phyloP scores from a whole-genome alignment of 2,329 filamentous ascomycete species.

The Cordyceps cicadae region DNA sequence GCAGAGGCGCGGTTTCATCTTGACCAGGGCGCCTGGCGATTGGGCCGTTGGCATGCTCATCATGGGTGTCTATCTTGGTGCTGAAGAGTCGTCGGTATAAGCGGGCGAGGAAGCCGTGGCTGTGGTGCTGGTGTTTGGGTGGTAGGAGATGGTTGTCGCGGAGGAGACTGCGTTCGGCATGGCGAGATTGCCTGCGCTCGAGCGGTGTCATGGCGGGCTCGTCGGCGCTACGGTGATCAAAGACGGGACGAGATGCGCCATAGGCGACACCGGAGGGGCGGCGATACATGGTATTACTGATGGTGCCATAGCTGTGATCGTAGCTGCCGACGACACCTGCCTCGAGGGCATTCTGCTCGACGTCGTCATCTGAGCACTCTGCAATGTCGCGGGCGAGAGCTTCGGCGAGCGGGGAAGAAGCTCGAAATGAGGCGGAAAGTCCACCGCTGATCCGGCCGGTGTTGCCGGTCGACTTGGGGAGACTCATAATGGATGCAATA shows the following conservation, averaged over 20 bases:
- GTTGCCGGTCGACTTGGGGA: conserved; percentile 11
- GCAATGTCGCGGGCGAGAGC: conserved; percentile 59
- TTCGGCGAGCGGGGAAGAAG: conserved; percentile 58
- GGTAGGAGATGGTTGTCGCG: conserved; percentile 59
- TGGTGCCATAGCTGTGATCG: conserved; percentile 23
- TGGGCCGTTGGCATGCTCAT: conserved; percentile 17
- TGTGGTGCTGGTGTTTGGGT: conserved; percentile 42
- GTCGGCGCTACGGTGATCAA: conserved; percentile 48
- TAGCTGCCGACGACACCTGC: conserved; percentile 28
- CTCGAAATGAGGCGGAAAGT: conserved; percentile 44
- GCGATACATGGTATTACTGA: conserved; percentile 49
- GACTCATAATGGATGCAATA: not conserved
- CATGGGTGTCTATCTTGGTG: conserved; percentile 40
- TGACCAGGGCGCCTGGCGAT: conserved; percentile 13
- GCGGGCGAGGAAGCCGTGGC: conserved; percentile 27
- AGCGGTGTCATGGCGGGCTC: conserved; percentile 43
- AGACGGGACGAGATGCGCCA: conserved; percentile 59
- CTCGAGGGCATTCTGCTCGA: conserved; percentile 24
- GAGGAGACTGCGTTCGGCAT: conserved; percentile 53
- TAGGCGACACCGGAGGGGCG: conserved; percentile 70
- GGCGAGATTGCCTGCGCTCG: conserved; percentile 48
- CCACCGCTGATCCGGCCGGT: conserved; percentile 11
- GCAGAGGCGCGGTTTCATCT: conserved; percentile 34
- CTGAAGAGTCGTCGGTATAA: conserved; percentile 46
- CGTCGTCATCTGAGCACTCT: conserved; percentile 52